These are phyloP conservation scores for Pleurotus eryngii DNA, from an alignment of 768 basidiomycete species.

Conservation along the genomic window DNA sequence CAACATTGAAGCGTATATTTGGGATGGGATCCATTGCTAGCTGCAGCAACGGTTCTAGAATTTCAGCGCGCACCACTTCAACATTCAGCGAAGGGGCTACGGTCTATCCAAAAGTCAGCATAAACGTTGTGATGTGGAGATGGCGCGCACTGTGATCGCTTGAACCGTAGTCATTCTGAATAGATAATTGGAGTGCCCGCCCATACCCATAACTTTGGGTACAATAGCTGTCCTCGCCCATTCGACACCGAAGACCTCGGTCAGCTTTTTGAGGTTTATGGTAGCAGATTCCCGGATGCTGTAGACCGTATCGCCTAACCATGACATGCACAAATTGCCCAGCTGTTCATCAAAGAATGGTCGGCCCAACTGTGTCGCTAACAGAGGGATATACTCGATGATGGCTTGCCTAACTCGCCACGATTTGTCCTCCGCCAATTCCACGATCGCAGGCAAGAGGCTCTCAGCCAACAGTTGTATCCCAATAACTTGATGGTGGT, in stretches of 20 bases:
- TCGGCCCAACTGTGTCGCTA: slow-evolving; percentile 96
- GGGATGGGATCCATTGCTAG: slow-evolving; percentile 91
- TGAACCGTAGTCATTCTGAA: slow-evolving; percentile 99
- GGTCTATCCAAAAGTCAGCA: slow-evolving; percentile 50
- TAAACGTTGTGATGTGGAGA: neutral
- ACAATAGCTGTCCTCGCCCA: slow-evolving; percentile 95
- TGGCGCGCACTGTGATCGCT: slow-evolving; percentile 80
- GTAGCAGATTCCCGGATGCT: slow-evolving; percentile 99
- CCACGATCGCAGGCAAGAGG: slow-evolving; percentile 94
- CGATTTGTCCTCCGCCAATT: slow-evolving; percentile 98
- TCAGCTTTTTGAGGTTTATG: slow-evolving; percentile 92
- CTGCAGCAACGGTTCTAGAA: slow-evolving; percentile 79
- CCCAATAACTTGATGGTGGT: slow-evolving; percentile 74
- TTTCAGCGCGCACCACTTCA: slow-evolving; percentile 78
- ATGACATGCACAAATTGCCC: slow-evolving; percentile 96
- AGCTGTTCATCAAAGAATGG: slow-evolving; percentile 98
- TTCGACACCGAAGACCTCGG: slow-evolving; percentile 97
- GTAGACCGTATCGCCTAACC: slow-evolving; percentile 97
- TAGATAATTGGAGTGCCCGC: slow-evolving; percentile 92
- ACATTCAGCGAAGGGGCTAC: slow-evolving; percentile 87
- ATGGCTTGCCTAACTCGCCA: slow-evolving; percentile 99
- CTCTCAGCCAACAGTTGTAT: slow-evolving; percentile 93
- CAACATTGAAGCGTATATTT: slow-evolving; percentile 99
- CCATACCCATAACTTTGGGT: slow-evolving; percentile 97
- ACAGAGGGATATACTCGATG: slow-evolving; percentile 98